A percentile compares a stretch with the other conserved stretches of the same genome.
Evolutionary conservation across 2,329 filamentous ascomycete species (phyloP).

Genomic region (Alternaria novae-zelandiae): DNA sequence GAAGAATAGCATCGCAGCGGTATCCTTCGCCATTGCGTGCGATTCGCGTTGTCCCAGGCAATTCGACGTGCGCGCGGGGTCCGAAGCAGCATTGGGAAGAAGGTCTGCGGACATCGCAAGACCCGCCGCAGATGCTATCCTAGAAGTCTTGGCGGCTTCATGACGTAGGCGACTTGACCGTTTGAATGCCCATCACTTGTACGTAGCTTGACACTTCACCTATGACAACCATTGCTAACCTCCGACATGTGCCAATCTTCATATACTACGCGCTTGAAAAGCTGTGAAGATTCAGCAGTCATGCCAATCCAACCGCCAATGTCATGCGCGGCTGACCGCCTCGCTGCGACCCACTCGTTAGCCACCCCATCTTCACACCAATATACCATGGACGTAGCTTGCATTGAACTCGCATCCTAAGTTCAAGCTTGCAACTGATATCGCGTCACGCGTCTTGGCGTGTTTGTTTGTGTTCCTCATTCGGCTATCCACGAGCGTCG

Average conservation of each 20-base stretch:
- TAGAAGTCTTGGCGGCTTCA: slow-evolving; percentile 8
- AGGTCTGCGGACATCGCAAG: neutral
- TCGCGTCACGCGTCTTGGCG: slow-evolving; percentile 14
- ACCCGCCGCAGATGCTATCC: neutral
- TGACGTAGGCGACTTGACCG: slow-evolving; percentile 5
- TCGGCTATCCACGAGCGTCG: slow-evolving; percentile 3
- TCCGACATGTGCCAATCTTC: neutral
- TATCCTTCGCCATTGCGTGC: slow-evolving; percentile 22
- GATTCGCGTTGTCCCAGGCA: slow-evolving; percentile 11
- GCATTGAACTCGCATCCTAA: neutral
- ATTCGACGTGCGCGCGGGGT: slow-evolving; percentile 21
- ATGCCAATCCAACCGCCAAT: neutral
- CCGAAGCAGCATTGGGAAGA: slow-evolving; percentile 25
- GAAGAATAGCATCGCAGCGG: slow-evolving; percentile 22
- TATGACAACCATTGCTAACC: neutral
- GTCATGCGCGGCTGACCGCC: neutral
- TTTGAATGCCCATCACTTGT: neutral
- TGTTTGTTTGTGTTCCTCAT: slow-evolving; percentile 14
- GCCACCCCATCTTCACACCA: neutral
- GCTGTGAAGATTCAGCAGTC: neutral
- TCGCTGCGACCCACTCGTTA: neutral
- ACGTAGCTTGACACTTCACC: neutral
- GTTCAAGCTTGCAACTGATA: neutral
- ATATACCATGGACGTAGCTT: neutral
- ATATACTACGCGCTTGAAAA: neutral